Base-by-base conservation (phyloP, 2,329 filamentous ascomycete species). In the Trichoderma sp. region DNA sequence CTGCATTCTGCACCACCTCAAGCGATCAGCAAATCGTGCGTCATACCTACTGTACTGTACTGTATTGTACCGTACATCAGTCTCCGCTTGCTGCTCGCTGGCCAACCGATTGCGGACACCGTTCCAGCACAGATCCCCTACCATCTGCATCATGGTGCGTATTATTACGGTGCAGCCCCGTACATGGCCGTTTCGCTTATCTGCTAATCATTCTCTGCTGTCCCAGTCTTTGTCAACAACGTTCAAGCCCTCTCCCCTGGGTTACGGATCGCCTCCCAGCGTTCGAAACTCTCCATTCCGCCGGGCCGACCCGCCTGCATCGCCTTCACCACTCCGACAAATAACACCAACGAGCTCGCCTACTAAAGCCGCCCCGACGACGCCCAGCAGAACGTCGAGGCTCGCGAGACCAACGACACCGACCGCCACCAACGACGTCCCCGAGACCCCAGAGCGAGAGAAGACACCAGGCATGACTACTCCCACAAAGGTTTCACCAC, bases 161-260 rank as follows among this genome's bases (percentile, higher is more conserved):
- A 62, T 24, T 21, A 61, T 26, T 36, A 61, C 30, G 73, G 65
- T 63, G 73, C 28, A 65, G 71, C 68, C 74, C 72, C 74, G 73
- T 62, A 51, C 67, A 51, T 58, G n/a, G 66, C 56, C 56, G 67
- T 62, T 51, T 70, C 56, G 67, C 56, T 62, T 53, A 70, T 70
- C 67, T 72, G 73, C 75, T 74, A 73, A 75, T 73, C 67, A 69
- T 64, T 65, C 73, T 73, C 72, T 73, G 73, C 72, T 71, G 74
- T 81, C 79, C 79, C 78, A 87, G 89, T 86, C 84, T 80, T 86
- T 84, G 80, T 85, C 83, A 71, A 79, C 84, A 64, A 83, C 88
- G 71, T 93, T 91, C 81, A 93, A 92, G 80, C 90, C 91, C 15
- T 93, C 91, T 28, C 90, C 90, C 70, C 83, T 93, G 73, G 91